These are phyloP conservation scores for Xylaria intraflava DNA, from an alignment of 495 filamentous ascomycete species.

Conservation along the genomic window DNA sequence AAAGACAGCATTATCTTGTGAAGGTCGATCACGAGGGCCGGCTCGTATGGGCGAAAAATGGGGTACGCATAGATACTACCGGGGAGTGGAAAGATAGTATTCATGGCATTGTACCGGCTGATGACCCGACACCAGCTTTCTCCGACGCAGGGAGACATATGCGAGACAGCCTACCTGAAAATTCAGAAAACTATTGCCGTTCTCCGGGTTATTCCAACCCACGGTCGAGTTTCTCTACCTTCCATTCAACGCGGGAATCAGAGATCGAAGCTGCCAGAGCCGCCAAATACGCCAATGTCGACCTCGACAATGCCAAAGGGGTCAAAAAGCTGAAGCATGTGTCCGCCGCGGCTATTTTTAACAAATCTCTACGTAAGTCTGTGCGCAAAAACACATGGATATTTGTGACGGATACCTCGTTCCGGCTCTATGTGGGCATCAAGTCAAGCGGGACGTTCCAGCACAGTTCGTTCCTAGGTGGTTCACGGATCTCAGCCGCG, in stretches of 20 bases:
- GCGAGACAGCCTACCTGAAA: slow-evolving; percentile 15
- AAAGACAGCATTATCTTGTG: slow-evolving; percentile 66
- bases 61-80: slow-evolving; percentile 65
- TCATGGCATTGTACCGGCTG: slow-evolving; percentile 63
- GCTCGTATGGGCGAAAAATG: slow-evolving; percentile 76
- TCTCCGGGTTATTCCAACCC: slow-evolving; percentile 11
- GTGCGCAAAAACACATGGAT: slow-evolving; percentile 82
- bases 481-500: slow-evolving; percentile 71
- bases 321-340: slow-evolving; percentile 59
- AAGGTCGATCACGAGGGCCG: slow-evolving; percentile 59
- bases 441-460: slow-evolving; percentile 86
- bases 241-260: slow-evolving; percentile 19
- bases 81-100: slow-evolving; percentile 71
- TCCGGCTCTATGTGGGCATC: slow-evolving; percentile 83
- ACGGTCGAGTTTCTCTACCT: slow-evolving; percentile 3
- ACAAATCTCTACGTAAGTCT: slow-evolving; percentile 62
- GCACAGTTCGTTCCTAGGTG: slow-evolving; percentile 82
- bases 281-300: slow-evolving; percentile 47
- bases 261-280: slow-evolving; percentile 35
- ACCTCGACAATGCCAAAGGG: slow-evolving; percentile 49
- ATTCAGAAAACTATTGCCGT: slow-evolving; percentile 8
- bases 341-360: slow-evolving; percentile 61
- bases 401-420: slow-evolving; percentile 81
- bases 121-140: slow-evolving; percentile 54
- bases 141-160: slow-evolving; percentile 16